A percentile compares a stretch with the other conserved stretches of the same genome.
These are phyloP conservation scores for Garcia nutans DNA, from an alignment of 345 rosid species.

Conservation along the genomic window DNA sequence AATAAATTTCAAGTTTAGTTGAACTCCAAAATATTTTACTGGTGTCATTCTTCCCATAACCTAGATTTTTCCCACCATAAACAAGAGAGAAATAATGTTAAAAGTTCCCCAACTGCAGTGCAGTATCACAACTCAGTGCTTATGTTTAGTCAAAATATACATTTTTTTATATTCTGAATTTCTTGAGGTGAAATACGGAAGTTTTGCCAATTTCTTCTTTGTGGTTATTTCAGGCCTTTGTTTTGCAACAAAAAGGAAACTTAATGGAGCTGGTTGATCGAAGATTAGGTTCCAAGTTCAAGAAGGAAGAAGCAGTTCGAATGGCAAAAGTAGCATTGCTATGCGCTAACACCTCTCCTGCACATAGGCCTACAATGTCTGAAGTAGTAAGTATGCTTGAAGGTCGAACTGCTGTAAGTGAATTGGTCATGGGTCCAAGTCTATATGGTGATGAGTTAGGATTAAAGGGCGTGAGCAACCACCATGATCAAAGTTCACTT, in stretches of 20 bases:
- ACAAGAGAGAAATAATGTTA: neutral
- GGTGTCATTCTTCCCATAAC: neutral
- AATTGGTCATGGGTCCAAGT: slow-evolving; percentile 6
- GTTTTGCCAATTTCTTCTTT: neutral
- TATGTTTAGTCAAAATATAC: neutral
- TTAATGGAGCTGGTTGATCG: slow-evolving; percentile 32
- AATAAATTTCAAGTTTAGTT: too few relatives aligned
- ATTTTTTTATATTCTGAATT: too few relatives aligned
- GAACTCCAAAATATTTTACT: neutral
- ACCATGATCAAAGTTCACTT: neutral
- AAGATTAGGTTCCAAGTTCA: slow-evolving; percentile 25
- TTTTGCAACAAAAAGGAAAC: slow-evolving; percentile 31
- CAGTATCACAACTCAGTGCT: neutral
- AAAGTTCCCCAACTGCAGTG: neutral
- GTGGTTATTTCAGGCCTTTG: slow-evolving; percentile 26
- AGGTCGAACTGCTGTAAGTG: slow-evolving; percentile 25
- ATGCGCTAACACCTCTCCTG: slow-evolving; percentile 31
- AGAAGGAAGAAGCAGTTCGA: slow-evolving; percentile 21
- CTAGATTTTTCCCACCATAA: neutral
- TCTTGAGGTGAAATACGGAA: too few relatives aligned
- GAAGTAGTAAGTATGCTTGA: slow-evolving; percentile 34
- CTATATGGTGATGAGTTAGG: neutral
- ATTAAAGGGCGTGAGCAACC: neutral
- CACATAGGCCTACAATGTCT: slow-evolving; percentile 37
- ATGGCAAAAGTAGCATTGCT: slow-evolving; percentile 27